Evolutionary conservation across 495 filamentous ascomycete genomes (phyloP).

Genomic region (Elaphomyces granulatus): DNA sequence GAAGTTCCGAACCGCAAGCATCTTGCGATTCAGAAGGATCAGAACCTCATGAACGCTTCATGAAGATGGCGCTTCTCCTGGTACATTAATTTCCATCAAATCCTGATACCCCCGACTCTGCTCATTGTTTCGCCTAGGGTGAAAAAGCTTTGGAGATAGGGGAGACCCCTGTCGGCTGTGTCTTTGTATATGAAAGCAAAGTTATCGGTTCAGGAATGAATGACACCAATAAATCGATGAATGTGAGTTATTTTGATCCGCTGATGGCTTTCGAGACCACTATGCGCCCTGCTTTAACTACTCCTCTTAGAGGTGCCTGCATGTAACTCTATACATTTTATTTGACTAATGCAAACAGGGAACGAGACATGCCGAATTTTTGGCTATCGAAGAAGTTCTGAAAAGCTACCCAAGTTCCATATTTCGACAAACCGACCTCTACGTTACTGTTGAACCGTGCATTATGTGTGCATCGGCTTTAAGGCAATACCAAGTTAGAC

Average conservation of each 20-base stretch:
- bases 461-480: slow-evolving; percentile 96
- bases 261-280: too few relatives aligned
- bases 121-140: slow-evolving; percentile 34
- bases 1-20: too few relatives aligned
- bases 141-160: slow-evolving; percentile 63
- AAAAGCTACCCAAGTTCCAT: slow-evolving; percentile 40
- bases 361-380: slow-evolving; percentile 86
- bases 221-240: slow-evolving; percentile 78
- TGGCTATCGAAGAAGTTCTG: slow-evolving; percentile 58
- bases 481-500: slow-evolving; percentile 64
- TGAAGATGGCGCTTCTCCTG: not conserved
- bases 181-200: slow-evolving; percentile 59
- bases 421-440: slow-evolving; percentile 61
- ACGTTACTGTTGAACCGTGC: slow-evolving; percentile 95
- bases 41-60: not conserved
- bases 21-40: too few relatives aligned
- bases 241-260: slow-evolving; percentile 36
- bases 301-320: too few relatives aligned
- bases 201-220: slow-evolving; percentile 88
- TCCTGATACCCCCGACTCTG: not conserved
- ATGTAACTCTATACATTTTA: too few relatives aligned
- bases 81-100: not conserved
- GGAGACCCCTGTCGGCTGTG: slow-evolving; percentile 94
- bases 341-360: too few relatives aligned
- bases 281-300: too few relatives aligned